A percentile compares a stretch with the other conserved stretches of the same genome.
Evolutionary conservation across 2,329 filamentous ascomycete genomes (phyloP).

Genomic region (Calonectria henricotiae): DNA sequence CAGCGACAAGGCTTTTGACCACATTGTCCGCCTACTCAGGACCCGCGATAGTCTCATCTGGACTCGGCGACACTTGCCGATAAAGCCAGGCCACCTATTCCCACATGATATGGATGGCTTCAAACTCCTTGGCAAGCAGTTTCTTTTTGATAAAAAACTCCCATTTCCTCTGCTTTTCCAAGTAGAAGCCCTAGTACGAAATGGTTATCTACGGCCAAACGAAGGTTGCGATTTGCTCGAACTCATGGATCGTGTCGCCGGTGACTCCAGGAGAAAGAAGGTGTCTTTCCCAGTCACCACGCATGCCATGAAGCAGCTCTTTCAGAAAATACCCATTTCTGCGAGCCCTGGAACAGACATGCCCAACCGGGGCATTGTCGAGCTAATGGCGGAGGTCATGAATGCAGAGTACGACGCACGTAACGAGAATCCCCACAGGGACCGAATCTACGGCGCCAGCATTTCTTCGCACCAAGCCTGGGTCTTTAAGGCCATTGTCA

Average conservation of each 20-base stretch:
- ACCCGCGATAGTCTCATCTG: constrained; percentile 48
- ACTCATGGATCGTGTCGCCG: constrained; percentile 58
- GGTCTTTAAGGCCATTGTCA: constrained; percentile 73
- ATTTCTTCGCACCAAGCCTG: constrained; percentile 63
- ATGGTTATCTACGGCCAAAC: constrained; percentile 74
- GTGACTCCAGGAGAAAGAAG: constrained; percentile 46
- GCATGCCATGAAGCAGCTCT: constrained; percentile 70
- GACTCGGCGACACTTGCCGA: constrained; percentile 48
- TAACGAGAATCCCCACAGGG: constrained; percentile 46
- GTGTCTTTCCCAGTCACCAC: constrained; percentile 64
- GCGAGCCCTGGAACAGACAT: constrained; percentile 69
- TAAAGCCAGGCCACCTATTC: background rate
- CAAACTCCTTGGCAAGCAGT: constrained; percentile 42
- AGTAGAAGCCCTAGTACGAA: constrained; percentile 75
- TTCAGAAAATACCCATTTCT: constrained; percentile 66
- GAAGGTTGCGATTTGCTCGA: constrained; percentile 66
- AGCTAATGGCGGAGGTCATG: constrained; percentile 61
- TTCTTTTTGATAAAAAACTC: constrained; percentile 50
- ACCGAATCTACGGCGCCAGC: constrained; percentile 49
- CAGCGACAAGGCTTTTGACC: background rate
- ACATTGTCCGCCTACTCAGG: constrained; percentile 45
- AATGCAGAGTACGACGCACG: constrained; percentile 61
- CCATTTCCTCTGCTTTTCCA: constrained; percentile 74
- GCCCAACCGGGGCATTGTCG: constrained; percentile 57
- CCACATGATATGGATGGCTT: constrained; percentile 42